A percentile compares a stretch with the other conserved stretches of the same genome.
Conservation (phyloP, 83 land plant genomes). For the Thuja plicata region DNA sequence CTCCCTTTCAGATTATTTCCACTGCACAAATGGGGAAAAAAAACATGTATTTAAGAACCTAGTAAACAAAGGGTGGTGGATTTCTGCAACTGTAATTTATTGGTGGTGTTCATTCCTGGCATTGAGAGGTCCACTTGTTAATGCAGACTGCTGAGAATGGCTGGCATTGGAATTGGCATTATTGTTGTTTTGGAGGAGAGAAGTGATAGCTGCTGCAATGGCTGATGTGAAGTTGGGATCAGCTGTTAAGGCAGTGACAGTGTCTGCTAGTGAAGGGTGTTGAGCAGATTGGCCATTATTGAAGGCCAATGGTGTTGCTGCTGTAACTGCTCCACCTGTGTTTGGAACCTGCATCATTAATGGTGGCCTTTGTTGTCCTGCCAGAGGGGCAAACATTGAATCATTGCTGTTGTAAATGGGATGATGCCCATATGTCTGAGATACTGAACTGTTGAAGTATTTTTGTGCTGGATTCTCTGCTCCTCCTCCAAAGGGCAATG, state of each 20-base stretch:
- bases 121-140: not conserved
- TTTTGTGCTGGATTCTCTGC: slow-evolving; percentile 9
- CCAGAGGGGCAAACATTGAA: slow-evolving; percentile 26
- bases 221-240: slow-evolving; percentile 80
- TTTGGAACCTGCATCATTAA: not conserved
- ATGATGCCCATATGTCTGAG: slow-evolving; percentile 10
- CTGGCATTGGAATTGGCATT: slow-evolving; percentile 8
- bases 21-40: no score
- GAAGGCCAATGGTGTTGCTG: not conserved
- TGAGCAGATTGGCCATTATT: not conserved
- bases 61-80: no score
- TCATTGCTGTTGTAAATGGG: slow-evolving; percentile 13
- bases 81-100: not conserved
- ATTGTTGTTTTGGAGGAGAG: slow-evolving; percentile 36
- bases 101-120: slow-evolving; percentile 1
- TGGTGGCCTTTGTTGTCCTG: slow-evolving; percentile 13
- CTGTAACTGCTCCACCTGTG: not conserved
- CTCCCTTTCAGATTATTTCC: no score
- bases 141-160: not conserved
- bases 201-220: slow-evolving; percentile 69
- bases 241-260: slow-evolving; percentile 48
- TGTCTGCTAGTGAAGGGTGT: slow-evolving; percentile 32
- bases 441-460: slow-evolving; percentile 12
- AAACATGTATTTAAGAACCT: no score
- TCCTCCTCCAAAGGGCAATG: slow-evolving; percentile 2